Conservation (phyloP, 139 green algal species). For the Tetratostichococcus sp. region DNA sequence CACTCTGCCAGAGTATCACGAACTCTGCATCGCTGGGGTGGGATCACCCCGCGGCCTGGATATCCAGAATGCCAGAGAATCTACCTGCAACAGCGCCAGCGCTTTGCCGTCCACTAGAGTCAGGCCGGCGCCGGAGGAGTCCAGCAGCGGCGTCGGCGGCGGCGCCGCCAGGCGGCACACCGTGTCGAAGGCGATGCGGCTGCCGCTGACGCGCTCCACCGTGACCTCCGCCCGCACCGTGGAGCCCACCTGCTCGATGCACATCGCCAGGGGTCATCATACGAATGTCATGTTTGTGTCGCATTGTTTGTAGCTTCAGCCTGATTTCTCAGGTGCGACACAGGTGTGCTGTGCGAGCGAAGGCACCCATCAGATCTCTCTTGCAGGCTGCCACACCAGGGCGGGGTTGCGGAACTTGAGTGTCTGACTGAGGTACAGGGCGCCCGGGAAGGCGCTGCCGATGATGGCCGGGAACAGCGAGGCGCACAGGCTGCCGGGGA, state of each 20-base stretch:
- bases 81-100: no score
- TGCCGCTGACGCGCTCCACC: slow-evolving; percentile 7
- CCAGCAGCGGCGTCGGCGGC: neutral
- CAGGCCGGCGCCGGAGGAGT: neutral
- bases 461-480: slow-evolving; percentile 77
- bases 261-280: no score
- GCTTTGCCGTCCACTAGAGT: slow-evolving; percentile 7
- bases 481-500: slow-evolving; percentile 71
- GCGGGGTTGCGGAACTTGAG: slow-evolving; percentile 53
- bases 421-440: slow-evolving; percentile 62
- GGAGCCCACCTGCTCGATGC: neutral
- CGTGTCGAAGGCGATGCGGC: slow-evolving; percentile 7
- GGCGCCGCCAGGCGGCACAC: slow-evolving; percentile 2
- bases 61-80: no score
- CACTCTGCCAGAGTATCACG: no score
- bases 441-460: slow-evolving; percentile 52
- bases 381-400: no score
- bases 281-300: no score
- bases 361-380: no score
- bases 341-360: no score
- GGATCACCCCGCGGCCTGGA: no score
- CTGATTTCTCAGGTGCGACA: no score
- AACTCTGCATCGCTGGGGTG: no score
- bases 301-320: no score
- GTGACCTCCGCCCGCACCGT: slow-evolving; percentile 10